Percentiles rank a stretch among this genome's conserved stretches.
These are phyloP conservation scores for Cyberlindnera nakhonratchasimensis DNA, from an alignment of 805 yeast genomes.

Conservation along the genomic window DNA sequence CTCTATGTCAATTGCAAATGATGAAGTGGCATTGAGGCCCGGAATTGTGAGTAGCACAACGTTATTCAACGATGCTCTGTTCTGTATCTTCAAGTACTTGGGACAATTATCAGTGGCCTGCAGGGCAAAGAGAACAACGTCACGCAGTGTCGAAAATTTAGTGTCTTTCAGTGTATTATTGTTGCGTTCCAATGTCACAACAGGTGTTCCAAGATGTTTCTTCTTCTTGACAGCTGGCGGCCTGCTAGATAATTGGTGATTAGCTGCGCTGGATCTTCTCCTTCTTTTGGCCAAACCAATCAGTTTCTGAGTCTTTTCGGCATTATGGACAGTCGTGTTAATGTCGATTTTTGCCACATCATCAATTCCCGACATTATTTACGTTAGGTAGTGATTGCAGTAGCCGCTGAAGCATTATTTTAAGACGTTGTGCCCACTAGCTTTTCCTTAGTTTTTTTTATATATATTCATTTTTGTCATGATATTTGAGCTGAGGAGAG, in stretches of 20 bases:
- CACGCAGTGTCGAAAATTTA: constrained; percentile 20
- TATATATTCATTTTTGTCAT: not conserved
- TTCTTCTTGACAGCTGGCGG: constrained; percentile 8
- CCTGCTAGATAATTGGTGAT: constrained; percentile 4
- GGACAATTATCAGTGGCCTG: constrained; percentile 36
- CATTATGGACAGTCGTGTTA: constrained; percentile 4
- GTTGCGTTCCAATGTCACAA: not conserved
- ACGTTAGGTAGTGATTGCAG: too few species aligned
- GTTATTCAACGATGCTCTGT: constrained; percentile 45
- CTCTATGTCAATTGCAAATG: constrained; percentile 20
- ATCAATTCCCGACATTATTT: constrained; percentile 2
- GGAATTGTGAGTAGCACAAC: constrained; percentile 60
- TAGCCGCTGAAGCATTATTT: too few species aligned
- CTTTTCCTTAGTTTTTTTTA: not conserved
- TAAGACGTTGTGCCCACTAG: not conserved
- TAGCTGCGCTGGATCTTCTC: constrained; percentile 27
- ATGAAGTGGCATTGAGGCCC: constrained; percentile 51
- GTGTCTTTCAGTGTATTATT: not conserved
- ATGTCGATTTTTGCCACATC: constrained; percentile 10
- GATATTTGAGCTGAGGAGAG: too few species aligned
- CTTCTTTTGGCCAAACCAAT: constrained; percentile 19
- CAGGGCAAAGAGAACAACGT: constrained; percentile 27
- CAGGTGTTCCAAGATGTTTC: not conserved
- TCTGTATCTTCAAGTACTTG: constrained; percentile 44
- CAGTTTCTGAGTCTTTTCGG: constrained; percentile 1